Evolutionary conservation across 495 filamentous ascomycete species (phyloP).

Genomic region (Neurospora sp.): DNA sequence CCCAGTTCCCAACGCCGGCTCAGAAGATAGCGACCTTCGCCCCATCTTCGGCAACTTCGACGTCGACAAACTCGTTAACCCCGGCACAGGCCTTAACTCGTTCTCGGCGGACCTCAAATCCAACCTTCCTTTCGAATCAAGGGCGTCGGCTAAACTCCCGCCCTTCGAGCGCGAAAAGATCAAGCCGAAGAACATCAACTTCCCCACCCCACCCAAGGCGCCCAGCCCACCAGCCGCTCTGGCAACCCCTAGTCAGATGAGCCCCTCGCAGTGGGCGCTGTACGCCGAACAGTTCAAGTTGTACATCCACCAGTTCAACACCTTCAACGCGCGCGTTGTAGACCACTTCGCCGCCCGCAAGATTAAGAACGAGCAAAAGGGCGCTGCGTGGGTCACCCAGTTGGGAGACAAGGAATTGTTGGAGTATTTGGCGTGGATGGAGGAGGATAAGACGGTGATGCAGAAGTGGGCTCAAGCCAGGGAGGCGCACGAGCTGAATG

Average conservation of each 20-base stretch:
- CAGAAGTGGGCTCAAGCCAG: constrained; percentile 55
- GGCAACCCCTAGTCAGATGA: constrained; percentile 23
- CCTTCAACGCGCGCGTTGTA: constrained; percentile 54
- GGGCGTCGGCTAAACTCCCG: constrained; percentile 36
- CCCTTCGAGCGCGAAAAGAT: constrained; percentile 27
- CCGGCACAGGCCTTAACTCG: constrained; percentile 47
- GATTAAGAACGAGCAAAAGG: constrained; percentile 31
- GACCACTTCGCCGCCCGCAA: constrained; percentile 59
- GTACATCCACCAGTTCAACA: constrained; percentile 63
- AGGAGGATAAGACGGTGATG: constrained; percentile 54
- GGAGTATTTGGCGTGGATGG: constrained; percentile 50
- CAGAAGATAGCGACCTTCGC: constrained; percentile 32
- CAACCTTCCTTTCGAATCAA: constrained; percentile 65
- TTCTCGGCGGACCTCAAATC: constrained; percentile 52
- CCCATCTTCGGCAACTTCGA: constrained; percentile 56
- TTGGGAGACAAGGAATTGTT: constrained; percentile 37
- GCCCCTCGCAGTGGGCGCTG: constrained; percentile 40
- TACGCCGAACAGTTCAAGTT: constrained; percentile 53
- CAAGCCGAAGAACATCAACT: constrained; percentile 25
- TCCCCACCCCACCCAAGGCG: constrained; percentile 55
- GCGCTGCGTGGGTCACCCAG: constrained; percentile 44
- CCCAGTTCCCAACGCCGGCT: constrained; percentile 22
- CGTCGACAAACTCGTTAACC: constrained; percentile 49
- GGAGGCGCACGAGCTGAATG: constrained; percentile 51
- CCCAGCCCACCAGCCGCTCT: constrained; percentile 34